Evolutionary conservation across 2,329 filamentous ascomycete genomes (phyloP), one percentile per base, ranked within the genome.

Genomic region (Pseudopithomyces chartarum): DNA sequence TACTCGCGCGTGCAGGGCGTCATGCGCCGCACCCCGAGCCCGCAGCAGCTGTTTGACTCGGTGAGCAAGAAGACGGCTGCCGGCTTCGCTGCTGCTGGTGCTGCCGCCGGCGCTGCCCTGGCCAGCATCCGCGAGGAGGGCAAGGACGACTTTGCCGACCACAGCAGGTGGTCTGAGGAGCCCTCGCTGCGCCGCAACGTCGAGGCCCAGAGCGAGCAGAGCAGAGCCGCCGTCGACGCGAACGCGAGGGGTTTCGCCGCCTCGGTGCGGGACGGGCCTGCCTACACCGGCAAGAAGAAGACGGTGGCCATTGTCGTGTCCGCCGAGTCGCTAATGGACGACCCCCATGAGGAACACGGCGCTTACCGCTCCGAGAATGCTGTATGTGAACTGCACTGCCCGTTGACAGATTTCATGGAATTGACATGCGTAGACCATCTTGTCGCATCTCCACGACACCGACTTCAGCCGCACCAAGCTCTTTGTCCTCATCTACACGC

Each of bases 151-250:
- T 95, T 90, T 73, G 88, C 87, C 61, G 94, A 97, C 74, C 91
- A 95, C 76, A 90, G 91, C 73, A 87, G 91, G 51, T 97, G 94
- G 94, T 92, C 90, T 13, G 92, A 97, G 75, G 93, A 97, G 78
- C 91, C 89, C 20, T 89, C 91, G 66, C 84, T 89, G 47, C 86
- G 89, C 64, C 78, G 77, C 54, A 77, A 68, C 55, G 74, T 73
- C 50, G 75, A 71, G 56, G 72, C 69, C 39, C 71, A 73, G 58
- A 67, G 70, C n/a, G 61, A 70, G 11, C 68, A 76, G 55, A 77
- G 72, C 61, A 44, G 60, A 53, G 61, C 54, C 17, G 77, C 66
- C 19, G 76, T 69, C 4, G 69, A 70, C 23, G 61, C 65, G 22
- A 70, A 76, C 52, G 61, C 73, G 0, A 67, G 60, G 54, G 70